Base-by-base conservation (phyloP, 2,329 filamentous ascomycete species). In the Colletotrichum chlorophyti region DNA sequence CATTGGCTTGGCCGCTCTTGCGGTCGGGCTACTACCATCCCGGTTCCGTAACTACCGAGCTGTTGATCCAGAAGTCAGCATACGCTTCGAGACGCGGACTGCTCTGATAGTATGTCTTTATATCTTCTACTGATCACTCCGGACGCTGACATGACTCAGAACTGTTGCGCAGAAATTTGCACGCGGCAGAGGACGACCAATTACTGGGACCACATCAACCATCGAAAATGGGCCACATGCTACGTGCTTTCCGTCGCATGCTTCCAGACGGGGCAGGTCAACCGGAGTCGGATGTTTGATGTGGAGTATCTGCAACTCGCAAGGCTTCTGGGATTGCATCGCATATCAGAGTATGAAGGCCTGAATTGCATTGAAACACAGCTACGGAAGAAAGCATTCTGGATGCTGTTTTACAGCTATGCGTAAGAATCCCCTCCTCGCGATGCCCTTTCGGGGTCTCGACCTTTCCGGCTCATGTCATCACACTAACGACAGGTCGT, bases 361-460 rank as follows among this genome's bases (percentile, higher is more conserved):
- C 61, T 71, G 2, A 70, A 71, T 34, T 64, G 60, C 29, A 69
- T 74, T 12, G 70, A 74, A 46, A 68, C 65, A 0, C 72, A 74
- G 37, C 60, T 74, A 3, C 63, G 73, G 10, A 74, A 74, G 46
- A 75, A 72, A 53, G 72, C 66, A 0, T 74, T 74, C 35, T 75
- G 71, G 69, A 53, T 74, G 11, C 65, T 70, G 8, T 73, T 74
- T 14, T 74, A 74, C 35, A 63, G 61, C 1, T 73, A 68, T 27
- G 61, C 63, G 65, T 67, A 29, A 37, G 63, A 24, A 7, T 8
- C 23, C 5, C 19, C 5, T 5, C 15, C 24, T 15, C 12, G 6
- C 10, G 6, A 14, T 14, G n/a, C 4, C 8, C 9, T 38, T 23
- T 17, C 7, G 21, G 15, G 6, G 21, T 24, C 38, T 23, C 11